Base-by-base conservation (phyloP, 192 early-diverging fungal genomes). In the Backusella luteola region DNA sequence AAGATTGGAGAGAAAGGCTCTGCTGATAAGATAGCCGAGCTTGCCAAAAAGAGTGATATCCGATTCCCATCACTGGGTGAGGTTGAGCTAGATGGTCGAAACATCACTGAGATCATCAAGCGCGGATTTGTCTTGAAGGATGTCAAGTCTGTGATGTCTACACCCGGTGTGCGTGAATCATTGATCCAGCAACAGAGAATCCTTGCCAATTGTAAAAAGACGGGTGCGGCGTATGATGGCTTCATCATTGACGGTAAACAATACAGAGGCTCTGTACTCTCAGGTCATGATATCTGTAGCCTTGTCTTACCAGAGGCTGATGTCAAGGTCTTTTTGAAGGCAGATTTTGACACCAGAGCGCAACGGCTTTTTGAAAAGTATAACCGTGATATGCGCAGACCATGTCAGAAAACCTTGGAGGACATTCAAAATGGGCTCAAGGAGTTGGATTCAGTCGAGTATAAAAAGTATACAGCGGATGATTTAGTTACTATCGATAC, bases 251-350 rank as follows among this genome's bases (percentile, higher is more conserved):
- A 71, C 34, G 73, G 73, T 7, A 67, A 66, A 11, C 23, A 23
- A 2, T 35, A 71, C 11, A 69, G 75, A 4, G 93, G 93, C 23
- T 73, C 93, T 44, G 91, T 95, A 15, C 94, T 94, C 90, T 93
- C 94, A 78, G 94, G 94, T 4, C 80, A 93, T 0, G 94, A 96
- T 79, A 92, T 94, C 63, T 93, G 94, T 14, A 92, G 93, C 0
- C 86, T 88, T 0, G 87, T 96, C 0, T 86, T 94, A 26, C 93
- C 94, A 0, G 79, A 89, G 66, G 94, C 94, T 0, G 87, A 96
- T 46, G 83, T 94, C 9, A 96, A 96, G 67, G 81, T 96, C 7
- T 96, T 90, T 74, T 79, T 96, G 9, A 86, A 89, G 19, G 93
- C 93, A 0, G 86, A 87, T 66, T 81, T 87, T 35, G 80, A 84